Percentiles rank a stretch among this genome's conserved stretches.
These are phyloP conservation scores for Aspergillus hancockii DNA, from an alignment of 495 filamentous ascomycete genomes.

Conservation along the genomic window DNA sequence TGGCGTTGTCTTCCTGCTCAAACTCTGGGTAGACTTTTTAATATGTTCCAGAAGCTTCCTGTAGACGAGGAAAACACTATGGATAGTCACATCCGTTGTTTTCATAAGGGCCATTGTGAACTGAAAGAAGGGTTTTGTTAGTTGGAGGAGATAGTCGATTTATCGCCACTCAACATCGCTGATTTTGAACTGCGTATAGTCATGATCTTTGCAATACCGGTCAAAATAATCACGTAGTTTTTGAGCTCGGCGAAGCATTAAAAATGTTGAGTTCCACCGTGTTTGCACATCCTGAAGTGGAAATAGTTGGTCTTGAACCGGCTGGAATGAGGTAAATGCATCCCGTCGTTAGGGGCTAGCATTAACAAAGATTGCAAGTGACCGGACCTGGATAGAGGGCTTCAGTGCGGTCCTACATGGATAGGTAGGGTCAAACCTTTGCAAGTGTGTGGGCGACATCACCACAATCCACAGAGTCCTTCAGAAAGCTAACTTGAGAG, in stretches of 20 bases:
- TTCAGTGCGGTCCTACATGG: not conserved
- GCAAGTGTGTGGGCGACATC: constrained; percentile 15
- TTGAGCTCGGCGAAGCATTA: constrained; percentile 18
- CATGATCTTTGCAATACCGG: constrained; percentile 16
- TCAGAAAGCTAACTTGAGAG: constrained; percentile 7
- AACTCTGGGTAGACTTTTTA: no score
- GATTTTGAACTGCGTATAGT: constrained; percentile 7
- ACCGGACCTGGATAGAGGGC: constrained; percentile 10
- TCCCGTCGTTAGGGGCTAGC: constrained; percentile 16
- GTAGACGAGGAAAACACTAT: no score
- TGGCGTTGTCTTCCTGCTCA: no score
- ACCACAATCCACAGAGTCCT: no score
- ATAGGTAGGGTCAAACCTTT: constrained; percentile 9
- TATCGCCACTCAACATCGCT: constrained; percentile 19
- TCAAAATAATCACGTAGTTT: constrained; percentile 14
- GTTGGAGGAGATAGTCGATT: constrained; percentile 21
- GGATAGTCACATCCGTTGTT: no score
- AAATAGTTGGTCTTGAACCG: constrained; percentile 13
- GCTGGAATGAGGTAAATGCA: constrained; percentile 11
- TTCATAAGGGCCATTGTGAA: no score
- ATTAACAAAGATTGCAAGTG: constrained; percentile 21
- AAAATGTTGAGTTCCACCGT: constrained; percentile 14
- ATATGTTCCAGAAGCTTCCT: no score
- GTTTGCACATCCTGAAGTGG: constrained; percentile 24
- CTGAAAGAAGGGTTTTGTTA: no score